A percentile compares a stretch with the other conserved stretches of the same genome.
phyloP scores from a whole-genome alignment of 495 filamentous ascomycete species.

The Lasiosphaeria ovina region DNA sequence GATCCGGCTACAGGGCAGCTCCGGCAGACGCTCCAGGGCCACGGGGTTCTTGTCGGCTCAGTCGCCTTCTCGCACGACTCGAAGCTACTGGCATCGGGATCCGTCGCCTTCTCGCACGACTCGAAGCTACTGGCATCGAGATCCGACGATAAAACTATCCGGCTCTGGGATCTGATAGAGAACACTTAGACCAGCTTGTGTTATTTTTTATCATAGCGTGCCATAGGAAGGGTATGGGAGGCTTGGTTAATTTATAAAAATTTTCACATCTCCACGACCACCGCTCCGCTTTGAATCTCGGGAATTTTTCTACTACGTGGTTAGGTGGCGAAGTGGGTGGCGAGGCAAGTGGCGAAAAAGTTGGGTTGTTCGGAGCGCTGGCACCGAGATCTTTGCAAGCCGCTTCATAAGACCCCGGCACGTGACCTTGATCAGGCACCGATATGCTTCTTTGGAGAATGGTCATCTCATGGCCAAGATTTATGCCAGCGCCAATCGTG shows the following conservation, averaged over 20 bases:
- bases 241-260: neutral
- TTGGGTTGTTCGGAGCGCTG: too few relatives aligned
- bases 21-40: too few relatives aligned
- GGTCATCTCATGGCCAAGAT: too few relatives aligned
- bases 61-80: too few relatives aligned
- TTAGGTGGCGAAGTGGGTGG: neutral
- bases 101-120: conserved; percentile 38
- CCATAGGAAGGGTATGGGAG: neutral
- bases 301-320: neutral
- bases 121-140: conserved; percentile 14
- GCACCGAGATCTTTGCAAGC: too few relatives aligned
- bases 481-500: too few relatives aligned
- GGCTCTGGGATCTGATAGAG: neutral
- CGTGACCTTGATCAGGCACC: too few relatives aligned
- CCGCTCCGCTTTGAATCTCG: neutral
- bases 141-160: conserved; percentile 19
- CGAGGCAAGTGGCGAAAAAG: neutral
- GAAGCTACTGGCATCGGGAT: too few relatives aligned
- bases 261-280: neutral
- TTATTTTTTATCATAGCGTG: neutral
- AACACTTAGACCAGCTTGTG: neutral
- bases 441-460: too few relatives aligned
- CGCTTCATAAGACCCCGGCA: too few relatives aligned
- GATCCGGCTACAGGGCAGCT: too few relatives aligned
- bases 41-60: too few relatives aligned